phyloP scores from a whole-genome alignment of 208 protist species.

The Trypanosoma melophagium region DNA sequence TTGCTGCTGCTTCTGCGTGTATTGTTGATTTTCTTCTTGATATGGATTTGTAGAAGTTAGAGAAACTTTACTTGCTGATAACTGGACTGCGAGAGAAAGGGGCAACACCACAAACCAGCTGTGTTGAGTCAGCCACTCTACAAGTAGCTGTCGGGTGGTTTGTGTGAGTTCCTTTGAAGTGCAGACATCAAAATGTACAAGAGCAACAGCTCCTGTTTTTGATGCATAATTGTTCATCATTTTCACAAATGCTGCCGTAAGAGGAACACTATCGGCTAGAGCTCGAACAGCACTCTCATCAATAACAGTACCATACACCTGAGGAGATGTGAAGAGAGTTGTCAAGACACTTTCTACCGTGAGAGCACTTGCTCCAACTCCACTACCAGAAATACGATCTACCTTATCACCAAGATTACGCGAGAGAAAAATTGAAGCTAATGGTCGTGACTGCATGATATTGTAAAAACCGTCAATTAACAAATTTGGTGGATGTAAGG shows the following conservation, averaged over 20 bases:
- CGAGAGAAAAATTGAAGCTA: slow-evolving; percentile 8
- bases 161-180: slow-evolving; percentile 21
- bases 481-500: slow-evolving; percentile 3
- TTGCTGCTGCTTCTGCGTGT: not conserved
- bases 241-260: slow-evolving; percentile 59
- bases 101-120: slow-evolving; percentile 63
- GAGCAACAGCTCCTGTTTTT: slow-evolving; percentile 48
- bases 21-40: not conserved
- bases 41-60: not conserved
- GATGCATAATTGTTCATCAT: slow-evolving; percentile 78
- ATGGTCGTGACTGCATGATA: not conserved
- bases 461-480: not conserved
- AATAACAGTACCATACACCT: slow-evolving; percentile 71
- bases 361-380: not conserved
- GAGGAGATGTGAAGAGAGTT: slow-evolving; percentile 18
- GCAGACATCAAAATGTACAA: slow-evolving; percentile 57
- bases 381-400: not conserved
- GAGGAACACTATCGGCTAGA: slow-evolving; percentile 30
- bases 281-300: slow-evolving; percentile 37
- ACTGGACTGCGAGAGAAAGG: slow-evolving; percentile 57
- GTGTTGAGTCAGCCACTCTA: slow-evolving; percentile 38
- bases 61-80: slow-evolving; percentile 23
- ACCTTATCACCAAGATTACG: not conserved
- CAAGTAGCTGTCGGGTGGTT: slow-evolving; percentile 32
- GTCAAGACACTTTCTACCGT: slow-evolving; percentile 21